These are phyloP conservation scores for Phascolomyces articulosus DNA, from an alignment of 371 early-diverging fungal species.

Conservation along the genomic window DNA sequence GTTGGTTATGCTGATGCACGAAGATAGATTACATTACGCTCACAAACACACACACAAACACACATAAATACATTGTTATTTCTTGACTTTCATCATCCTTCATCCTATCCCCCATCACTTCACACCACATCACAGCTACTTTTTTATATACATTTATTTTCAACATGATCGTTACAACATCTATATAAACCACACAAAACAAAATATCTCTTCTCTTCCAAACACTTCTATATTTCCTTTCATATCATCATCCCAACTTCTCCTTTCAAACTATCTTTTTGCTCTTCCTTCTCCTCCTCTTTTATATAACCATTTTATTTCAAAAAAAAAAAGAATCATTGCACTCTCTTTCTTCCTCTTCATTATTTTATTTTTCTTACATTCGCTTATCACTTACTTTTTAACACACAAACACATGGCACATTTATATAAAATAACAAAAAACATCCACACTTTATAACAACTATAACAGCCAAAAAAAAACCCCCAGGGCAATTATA, in stretches of 20 bases:
- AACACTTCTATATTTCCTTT: neutral
- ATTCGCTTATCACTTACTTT: neutral
- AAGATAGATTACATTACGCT: constrained; percentile 17
- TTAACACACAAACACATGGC: too few relatives aligned
- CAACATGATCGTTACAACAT: too few relatives aligned
- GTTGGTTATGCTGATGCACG: constrained; percentile 36
- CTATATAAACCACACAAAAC: too few relatives aligned
- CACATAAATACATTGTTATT: neutral
- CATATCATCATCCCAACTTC: neutral
- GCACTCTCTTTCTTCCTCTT: constrained; percentile 3
- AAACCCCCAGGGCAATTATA: too few relatives aligned
- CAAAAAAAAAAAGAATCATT: neutral
- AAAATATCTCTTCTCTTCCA: too few relatives aligned
- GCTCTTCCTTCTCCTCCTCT: too few relatives aligned
- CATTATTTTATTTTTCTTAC: neutral
- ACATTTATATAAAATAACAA: too few relatives aligned
- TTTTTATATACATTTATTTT: too few relatives aligned
- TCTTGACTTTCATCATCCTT: neutral
- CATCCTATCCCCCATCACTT: neutral
- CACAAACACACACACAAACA: neutral
- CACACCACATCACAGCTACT: too few relatives aligned
- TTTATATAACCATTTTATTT: too few relatives aligned
- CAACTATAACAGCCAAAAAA: too few relatives aligned
- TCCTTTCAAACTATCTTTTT: neutral
- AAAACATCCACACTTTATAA: too few relatives aligned